Evolutionary conservation across 495 filamentous ascomycete genomes (phyloP).

Genomic region (Daldinia vernicosa): DNA sequence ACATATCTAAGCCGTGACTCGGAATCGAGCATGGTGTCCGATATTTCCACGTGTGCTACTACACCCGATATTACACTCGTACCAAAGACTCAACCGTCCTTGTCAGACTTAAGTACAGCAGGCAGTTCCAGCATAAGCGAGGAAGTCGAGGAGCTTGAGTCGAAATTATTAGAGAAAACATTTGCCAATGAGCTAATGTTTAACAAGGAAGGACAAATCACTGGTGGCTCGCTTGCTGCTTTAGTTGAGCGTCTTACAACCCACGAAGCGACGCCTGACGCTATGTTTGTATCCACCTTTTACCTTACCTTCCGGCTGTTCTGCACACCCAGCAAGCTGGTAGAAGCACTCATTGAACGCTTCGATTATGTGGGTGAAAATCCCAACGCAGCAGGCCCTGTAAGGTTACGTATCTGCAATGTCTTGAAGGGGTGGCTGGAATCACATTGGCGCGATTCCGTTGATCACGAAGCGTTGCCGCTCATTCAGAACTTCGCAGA

Average conservation of each 20-base stretch:
- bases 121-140: constrained; percentile 72
- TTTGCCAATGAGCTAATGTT: constrained; percentile 89
- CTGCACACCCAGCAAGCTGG: constrained; percentile 80
- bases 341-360: constrained; percentile 81
- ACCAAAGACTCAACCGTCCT: constrained; percentile 57
- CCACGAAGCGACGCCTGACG: constrained; percentile 91
- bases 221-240: constrained; percentile 88
- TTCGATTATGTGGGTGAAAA: constrained; percentile 91
- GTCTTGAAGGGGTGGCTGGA: constrained; percentile 97
- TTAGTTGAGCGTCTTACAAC: constrained; percentile 93
- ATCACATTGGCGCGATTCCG: constrained; percentile 88
- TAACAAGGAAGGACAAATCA: constrained; percentile 95
- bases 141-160: constrained; percentile 78
- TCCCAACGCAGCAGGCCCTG: constrained; percentile 74
- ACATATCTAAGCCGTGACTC: constrained; percentile 84
- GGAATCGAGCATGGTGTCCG: constrained; percentile 80
- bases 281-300: constrained; percentile 92
- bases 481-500: constrained; percentile 82
- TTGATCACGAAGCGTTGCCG: constrained; percentile 76
- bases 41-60: constrained; percentile 87
- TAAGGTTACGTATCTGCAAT: constrained; percentile 93
- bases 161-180: constrained; percentile 82
- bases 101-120: constrained; percentile 66
- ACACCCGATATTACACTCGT: constrained; percentile 73
- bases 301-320: constrained; percentile 98